Conservation (phyloP, 164 flowering plant species). For the Vitis rupestris region DNA sequence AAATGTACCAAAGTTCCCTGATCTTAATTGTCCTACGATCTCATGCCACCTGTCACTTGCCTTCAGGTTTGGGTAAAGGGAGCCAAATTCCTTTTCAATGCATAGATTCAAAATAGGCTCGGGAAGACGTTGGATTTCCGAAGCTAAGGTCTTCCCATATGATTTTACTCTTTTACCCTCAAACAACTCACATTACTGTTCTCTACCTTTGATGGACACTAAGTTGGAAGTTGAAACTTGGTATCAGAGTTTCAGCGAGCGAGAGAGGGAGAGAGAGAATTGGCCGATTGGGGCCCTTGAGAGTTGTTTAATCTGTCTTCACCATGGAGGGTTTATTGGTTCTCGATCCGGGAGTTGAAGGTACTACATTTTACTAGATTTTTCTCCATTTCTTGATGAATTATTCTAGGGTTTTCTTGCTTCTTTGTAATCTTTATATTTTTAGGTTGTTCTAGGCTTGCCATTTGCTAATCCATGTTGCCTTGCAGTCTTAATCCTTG, state of each 20-base stretch:
- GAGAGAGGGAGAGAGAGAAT: slow-evolving; percentile 2
- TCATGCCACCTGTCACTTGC: too few species aligned
- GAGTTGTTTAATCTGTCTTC: background rate
- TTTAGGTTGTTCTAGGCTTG: background rate
- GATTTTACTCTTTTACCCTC: slow-evolving; percentile 3
- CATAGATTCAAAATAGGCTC: slow-evolving; percentile 8
- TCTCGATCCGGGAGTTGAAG: background rate
- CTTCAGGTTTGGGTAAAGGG: too few species aligned
- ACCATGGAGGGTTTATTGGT: background rate
- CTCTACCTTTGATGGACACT: too few species aligned
- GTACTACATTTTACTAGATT: too few species aligned
- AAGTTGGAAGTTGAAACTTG: too few species aligned
- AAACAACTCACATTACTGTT: background rate
- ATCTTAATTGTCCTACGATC: too few species aligned
- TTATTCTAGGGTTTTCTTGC: background rate
- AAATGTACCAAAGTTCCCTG: too few species aligned
- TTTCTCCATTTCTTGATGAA: background rate
- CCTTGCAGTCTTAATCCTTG: background rate
- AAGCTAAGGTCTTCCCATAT: background rate
- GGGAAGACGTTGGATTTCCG: slow-evolving; percentile 9
- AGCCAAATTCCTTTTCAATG: too few species aligned
- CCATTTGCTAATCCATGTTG: background rate
- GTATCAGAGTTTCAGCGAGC: background rate
- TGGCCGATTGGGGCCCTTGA: too few species aligned
- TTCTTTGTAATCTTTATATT: background rate